Conservation (phyloP, 1,139 yeast genomes). For the Insectozyma bohioensis region DNA sequence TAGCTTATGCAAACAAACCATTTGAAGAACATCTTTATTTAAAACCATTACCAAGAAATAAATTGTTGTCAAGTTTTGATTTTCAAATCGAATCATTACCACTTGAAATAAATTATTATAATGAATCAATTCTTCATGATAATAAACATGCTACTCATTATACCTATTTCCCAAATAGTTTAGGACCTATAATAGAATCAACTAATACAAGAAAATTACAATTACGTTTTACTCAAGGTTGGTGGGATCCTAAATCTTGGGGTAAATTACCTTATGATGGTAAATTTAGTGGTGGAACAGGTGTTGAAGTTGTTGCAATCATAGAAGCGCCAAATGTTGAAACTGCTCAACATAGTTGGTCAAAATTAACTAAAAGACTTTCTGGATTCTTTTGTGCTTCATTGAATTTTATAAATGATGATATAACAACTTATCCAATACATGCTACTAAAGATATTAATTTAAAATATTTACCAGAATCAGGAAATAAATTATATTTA, state of each 20-base stretch:
- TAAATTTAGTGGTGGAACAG: constrained; percentile 80
- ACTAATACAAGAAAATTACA: constrained; percentile 76
- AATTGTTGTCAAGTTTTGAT: constrained; percentile 63
- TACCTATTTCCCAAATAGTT: constrained; percentile 73
- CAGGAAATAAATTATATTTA: constrained; percentile 46
- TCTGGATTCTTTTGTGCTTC: constrained; percentile 97
- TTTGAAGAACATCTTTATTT: constrained; percentile 62
- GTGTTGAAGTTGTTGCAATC: constrained; percentile 90
- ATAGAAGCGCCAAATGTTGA: constrained; percentile 61
- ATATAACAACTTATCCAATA: constrained; percentile 75
- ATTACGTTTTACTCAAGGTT: constrained; percentile 86
- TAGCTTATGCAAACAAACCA: neutral
- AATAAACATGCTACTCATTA: constrained; percentile 46
- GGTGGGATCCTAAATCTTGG: constrained; percentile 93
- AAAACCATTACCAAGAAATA: constrained; percentile 71
- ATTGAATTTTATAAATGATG: constrained; percentile 78
- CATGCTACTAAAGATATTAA: constrained; percentile 16
- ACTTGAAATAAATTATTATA: constrained; percentile 28
- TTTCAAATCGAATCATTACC: constrained; percentile 60
- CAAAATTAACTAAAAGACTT: constrained; percentile 64
- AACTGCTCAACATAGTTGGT: constrained; percentile 69
- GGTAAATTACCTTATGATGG: constrained; percentile 82
- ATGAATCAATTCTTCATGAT: constrained; percentile 9
- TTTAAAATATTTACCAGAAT: constrained; percentile 17
- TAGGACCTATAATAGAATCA: constrained; percentile 72